Percentiles rank a stretch among this genome's conserved stretches.
These are phyloP conservation scores for Diutina ranongensis DNA, from an alignment of 1,139 yeast species.

Conservation along the genomic window DNA sequence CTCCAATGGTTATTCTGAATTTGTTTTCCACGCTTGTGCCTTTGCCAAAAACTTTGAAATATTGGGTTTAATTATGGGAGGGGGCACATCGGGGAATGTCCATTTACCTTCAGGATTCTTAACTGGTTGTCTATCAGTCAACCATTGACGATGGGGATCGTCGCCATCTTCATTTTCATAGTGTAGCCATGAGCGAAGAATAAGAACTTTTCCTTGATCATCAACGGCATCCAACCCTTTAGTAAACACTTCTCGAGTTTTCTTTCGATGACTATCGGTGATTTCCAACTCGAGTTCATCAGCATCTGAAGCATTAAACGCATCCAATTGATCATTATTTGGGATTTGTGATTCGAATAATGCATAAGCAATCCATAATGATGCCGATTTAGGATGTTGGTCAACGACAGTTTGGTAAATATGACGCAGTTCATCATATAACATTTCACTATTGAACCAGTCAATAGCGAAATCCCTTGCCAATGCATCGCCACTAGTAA, in stretches of 20 bases:
- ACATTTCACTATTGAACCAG: constrained; percentile 46
- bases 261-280: constrained; percentile 37
- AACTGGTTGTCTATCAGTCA: constrained; percentile 47
- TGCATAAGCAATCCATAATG: constrained; percentile 59
- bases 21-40: constrained; percentile 26
- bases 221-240: constrained; percentile 38
- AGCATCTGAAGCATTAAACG: constrained; percentile 23
- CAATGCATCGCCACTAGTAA: background rate
- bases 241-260: constrained; percentile 46
- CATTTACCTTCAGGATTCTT: constrained; percentile 50
- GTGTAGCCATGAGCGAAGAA: constrained; percentile 50
- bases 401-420: constrained; percentile 35
- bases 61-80: constrained; percentile 27
- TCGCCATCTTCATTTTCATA: constrained; percentile 62
- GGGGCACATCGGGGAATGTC: constrained; percentile 40
- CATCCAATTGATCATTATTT: constrained; percentile 35
- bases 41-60: constrained; percentile 46
- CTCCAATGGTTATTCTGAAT: background rate
- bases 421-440: constrained; percentile 45
- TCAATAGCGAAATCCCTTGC: constrained; percentile 32
- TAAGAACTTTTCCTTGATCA: constrained; percentile 38
- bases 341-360: constrained; percentile 64
- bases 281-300: constrained; percentile 39
- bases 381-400: constrained; percentile 17
- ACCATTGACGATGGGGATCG: constrained; percentile 19